A percentile compares a stretch with the other conserved stretches of the same genome.
These are phyloP conservation scores for Phragmites australis DNA, from an alignment of 176 grass and related monocot genomes.

Conservation along the genomic window DNA sequence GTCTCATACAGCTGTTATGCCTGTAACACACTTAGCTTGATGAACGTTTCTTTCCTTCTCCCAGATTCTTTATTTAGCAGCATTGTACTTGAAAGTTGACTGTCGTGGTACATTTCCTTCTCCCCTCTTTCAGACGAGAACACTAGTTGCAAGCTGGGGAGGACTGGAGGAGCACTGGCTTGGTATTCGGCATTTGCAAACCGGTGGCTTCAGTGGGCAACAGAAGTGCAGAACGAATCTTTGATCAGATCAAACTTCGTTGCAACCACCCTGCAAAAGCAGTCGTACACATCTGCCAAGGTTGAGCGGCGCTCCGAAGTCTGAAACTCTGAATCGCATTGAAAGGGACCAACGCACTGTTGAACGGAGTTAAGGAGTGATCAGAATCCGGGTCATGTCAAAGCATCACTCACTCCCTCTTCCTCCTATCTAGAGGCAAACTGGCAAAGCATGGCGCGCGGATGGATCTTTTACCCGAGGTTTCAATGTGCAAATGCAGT, in stretches of 20 bases:
- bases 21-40: background rate
- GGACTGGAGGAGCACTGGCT: background rate
- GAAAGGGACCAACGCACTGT: slow-evolving; percentile 22
- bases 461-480: background rate
- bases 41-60: background rate
- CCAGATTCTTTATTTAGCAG: background rate
- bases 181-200: background rate
- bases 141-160: background rate
- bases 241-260: slow-evolving; percentile 29
- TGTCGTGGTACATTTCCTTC: background rate
- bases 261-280: slow-evolving; percentile 20
- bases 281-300: background rate
- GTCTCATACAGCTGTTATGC: background rate
- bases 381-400: slow-evolving; percentile 9
- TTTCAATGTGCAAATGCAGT: background rate
- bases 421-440: background rate
- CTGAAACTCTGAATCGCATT: slow-evolving; percentile 4
- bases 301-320: background rate
- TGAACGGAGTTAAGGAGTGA: slow-evolving; percentile 1
- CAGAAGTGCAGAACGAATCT: slow-evolving; percentile 27
- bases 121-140: background rate
- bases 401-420: background rate
- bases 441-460: background rate
- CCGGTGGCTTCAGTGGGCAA: background rate
- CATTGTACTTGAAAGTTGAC: background rate